Conservation (phyloP, 306 rosid genomes). For the Acacia crassicarpa region DNA sequence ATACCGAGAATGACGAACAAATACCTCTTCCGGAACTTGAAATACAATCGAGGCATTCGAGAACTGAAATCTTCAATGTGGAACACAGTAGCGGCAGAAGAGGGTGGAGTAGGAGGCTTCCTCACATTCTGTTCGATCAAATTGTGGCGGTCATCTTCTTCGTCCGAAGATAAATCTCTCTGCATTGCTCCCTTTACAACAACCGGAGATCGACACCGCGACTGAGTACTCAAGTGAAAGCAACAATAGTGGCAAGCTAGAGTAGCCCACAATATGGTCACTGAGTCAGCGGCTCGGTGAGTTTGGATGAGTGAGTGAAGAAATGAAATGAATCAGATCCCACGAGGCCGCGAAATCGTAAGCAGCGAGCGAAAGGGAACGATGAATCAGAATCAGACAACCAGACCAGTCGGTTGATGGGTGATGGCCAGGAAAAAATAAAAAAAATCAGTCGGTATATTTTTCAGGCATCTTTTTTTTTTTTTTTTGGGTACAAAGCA, state of each 20-base stretch:
- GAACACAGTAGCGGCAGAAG: constrained; percentile 41
- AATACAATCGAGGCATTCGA: constrained; percentile 33
- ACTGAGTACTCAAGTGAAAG: neutral
- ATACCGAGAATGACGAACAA: constrained; percentile 48
- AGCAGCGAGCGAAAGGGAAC: neutral
- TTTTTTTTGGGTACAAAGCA: neutral
- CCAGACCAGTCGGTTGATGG: neutral
- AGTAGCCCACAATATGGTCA: neutral
- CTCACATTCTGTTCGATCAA: constrained; percentile 63
- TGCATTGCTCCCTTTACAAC: constrained; percentile 26
- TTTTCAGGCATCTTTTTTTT: neutral
- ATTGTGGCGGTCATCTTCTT: constrained; percentile 74
- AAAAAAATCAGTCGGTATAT: neutral
- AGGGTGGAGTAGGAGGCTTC: constrained; percentile 44
- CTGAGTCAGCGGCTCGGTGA: constrained; percentile 15
- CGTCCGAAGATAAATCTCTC: constrained; percentile 75
- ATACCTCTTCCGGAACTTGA: constrained; percentile 51
- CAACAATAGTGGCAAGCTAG: neutral
- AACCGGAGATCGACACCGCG: neutral
- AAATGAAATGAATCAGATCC: neutral
- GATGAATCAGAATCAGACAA: too few species aligned
- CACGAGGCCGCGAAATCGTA: neutral
- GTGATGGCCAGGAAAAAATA: neutral
- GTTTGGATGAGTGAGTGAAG: constrained; percentile 10
- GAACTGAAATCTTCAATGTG: constrained; percentile 51